Conservation (phyloP, 1,139 yeast genomes). For the Kodamaea sp. region DNA sequence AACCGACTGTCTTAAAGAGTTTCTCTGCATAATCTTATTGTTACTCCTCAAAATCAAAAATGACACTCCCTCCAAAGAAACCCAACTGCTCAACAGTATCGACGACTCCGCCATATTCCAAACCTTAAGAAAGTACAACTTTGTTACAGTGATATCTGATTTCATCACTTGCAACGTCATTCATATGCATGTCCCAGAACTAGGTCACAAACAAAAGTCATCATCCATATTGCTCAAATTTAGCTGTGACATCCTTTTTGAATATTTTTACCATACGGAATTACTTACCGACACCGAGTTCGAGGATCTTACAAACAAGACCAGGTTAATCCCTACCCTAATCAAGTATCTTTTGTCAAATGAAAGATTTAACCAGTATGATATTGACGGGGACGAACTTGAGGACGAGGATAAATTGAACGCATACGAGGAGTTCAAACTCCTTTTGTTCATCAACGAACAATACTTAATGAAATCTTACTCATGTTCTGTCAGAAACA, state of each 20-base stretch:
- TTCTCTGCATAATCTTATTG: slow-evolving; percentile 37
- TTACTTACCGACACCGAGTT: slow-evolving; percentile 39
- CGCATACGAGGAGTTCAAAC: slow-evolving; percentile 71
- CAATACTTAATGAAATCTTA: slow-evolving; percentile 74
- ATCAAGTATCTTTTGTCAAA: slow-evolving; percentile 55
- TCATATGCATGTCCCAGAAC: not conserved
- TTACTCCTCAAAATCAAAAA: slow-evolving; percentile 38
- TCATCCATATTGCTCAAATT: slow-evolving; percentile 41
- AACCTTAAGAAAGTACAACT: slow-evolving; percentile 39
- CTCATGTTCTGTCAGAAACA: slow-evolving; percentile 36
- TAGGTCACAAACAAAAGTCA: slow-evolving; percentile 12
- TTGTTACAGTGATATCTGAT: slow-evolving; percentile 48
- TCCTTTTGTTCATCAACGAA: slow-evolving; percentile 76
- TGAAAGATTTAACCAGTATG: slow-evolving; percentile 46
- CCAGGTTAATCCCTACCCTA: slow-evolving; percentile 36
- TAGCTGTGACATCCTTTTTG: slow-evolving; percentile 45
- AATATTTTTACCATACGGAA: slow-evolving; percentile 41
- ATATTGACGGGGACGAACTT: slow-evolving; percentile 38
- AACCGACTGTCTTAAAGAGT: slow-evolving; percentile 33
- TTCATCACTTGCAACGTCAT: slow-evolving; percentile 35
- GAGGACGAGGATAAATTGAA: slow-evolving; percentile 62
- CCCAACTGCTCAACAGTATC: slow-evolving; percentile 7
- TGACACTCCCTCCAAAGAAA: slow-evolving; percentile 9
- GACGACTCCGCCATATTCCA: slow-evolving; percentile 25
- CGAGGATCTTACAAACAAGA: slow-evolving; percentile 25